A percentile compares a stretch with the other conserved stretches of the same genome.
Evolutionary conservation across 495 filamentous ascomycete species (phyloP).

Genomic region (Penicillium daleae): DNA sequence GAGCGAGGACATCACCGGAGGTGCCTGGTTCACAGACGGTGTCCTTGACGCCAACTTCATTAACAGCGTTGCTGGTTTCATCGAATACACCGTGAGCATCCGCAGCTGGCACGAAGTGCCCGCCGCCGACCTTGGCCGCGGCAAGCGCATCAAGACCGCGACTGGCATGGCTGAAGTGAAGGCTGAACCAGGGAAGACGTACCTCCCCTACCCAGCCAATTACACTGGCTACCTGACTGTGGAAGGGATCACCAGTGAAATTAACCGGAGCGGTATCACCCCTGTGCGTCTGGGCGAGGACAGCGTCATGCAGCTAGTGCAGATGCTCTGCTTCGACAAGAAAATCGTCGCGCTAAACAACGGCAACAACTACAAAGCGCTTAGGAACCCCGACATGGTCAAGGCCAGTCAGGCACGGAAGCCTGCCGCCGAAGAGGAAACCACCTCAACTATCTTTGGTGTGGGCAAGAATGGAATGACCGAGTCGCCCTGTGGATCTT

Average conservation of each 20-base stretch:
- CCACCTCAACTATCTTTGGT: constrained; percentile 25
- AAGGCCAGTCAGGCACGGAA: constrained; percentile 48
- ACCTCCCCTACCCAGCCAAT: constrained; percentile 67
- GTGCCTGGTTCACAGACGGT: constrained; percentile 89
- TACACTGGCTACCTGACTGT: constrained; percentile 78
- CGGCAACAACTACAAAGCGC: constrained; percentile 55
- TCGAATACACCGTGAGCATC: constrained; percentile 71
- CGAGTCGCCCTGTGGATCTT: constrained; percentile 86
- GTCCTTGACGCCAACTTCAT: constrained; percentile 88
- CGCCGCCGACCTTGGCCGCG: constrained; percentile 32
- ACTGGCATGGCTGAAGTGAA: constrained; percentile 41
- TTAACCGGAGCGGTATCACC: constrained; percentile 67
- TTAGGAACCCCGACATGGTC: constrained; percentile 44
- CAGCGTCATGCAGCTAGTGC: constrained; percentile 78
- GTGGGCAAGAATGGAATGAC: constrained; percentile 70
- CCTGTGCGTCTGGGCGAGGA: constrained; percentile 66
- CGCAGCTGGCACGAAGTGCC: constrained; percentile 66
- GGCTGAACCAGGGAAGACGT: constrained; percentile 36
- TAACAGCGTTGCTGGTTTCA: constrained; percentile 64
- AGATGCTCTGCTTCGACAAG: constrained; percentile 85
- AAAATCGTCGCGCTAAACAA: constrained; percentile 56
- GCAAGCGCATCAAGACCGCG: constrained; percentile 50
- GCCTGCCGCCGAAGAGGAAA: constrained; percentile 31
- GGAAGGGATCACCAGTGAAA: constrained; percentile 67
- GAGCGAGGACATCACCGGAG: constrained; percentile 85